A percentile compares a stretch with the other conserved stretches of the same genome.
These are phyloP conservation scores for Corylus americana DNA, from an alignment of 306 rosid species.

Conservation along the genomic window DNA sequence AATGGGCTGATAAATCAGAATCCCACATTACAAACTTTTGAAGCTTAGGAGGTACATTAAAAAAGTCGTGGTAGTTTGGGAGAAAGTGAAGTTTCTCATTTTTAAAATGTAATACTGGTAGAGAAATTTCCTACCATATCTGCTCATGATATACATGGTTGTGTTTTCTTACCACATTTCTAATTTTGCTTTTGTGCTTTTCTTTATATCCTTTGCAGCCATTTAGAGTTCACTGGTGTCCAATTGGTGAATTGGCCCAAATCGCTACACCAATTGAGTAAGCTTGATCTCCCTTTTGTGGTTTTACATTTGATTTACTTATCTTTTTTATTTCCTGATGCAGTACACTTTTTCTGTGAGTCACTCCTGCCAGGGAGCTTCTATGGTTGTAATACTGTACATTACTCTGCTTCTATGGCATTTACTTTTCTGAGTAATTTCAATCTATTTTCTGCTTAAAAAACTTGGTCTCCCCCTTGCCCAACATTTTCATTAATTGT, in stretches of 20 bases:
- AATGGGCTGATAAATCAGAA: no score
- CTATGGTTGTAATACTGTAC: not conserved
- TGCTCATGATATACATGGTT: not conserved
- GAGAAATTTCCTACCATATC: not conserved
- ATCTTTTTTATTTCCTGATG: not conserved
- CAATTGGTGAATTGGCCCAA: slow-evolving; percentile 21
- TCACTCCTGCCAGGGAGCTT: slow-evolving; percentile 1
- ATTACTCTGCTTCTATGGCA: not conserved
- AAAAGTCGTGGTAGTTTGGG: no score
- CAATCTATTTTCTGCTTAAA: not conserved
- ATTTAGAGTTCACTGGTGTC: slow-evolving; percentile 33
- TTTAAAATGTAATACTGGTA: not conserved
- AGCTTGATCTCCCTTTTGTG: slow-evolving; percentile 15
- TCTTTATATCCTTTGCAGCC: slow-evolving; percentile 19
- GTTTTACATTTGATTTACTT: not conserved
- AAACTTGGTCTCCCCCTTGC: not conserved
- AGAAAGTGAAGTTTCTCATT: no score
- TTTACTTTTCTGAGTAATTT: not conserved
- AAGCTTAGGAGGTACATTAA: no score
- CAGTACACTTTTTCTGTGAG: not conserved
- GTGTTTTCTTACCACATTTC: not conserved
- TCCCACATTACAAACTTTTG: no score
- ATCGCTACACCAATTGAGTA: slow-evolving; percentile 32
- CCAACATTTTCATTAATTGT: not conserved
- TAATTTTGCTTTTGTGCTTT: not conserved